These are phyloP conservation scores for Solanum chiquidenum DNA, from an alignment of 257 asterid genomes.

Conservation along the genomic window DNA sequence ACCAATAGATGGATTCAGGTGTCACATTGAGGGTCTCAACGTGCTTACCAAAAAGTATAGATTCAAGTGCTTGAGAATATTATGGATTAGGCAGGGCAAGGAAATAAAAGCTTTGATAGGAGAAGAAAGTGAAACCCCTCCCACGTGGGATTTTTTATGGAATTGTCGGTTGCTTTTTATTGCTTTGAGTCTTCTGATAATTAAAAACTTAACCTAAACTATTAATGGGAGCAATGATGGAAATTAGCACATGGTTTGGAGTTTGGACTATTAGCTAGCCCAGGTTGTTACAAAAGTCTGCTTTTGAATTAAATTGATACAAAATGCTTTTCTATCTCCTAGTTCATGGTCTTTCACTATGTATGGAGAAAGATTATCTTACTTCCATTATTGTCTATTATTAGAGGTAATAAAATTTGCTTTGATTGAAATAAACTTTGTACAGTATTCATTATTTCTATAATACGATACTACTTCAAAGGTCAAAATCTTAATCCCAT, in stretches of 20 bases:
- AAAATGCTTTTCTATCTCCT: background rate
- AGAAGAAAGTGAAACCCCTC: background rate
- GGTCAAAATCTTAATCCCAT: background rate
- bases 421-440: background rate
- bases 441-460: background rate
- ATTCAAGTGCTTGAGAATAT: background rate
- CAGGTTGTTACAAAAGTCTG: background rate
- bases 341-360: background rate
- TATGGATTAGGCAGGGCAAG: background rate
- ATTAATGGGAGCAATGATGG: background rate
- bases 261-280: background rate
- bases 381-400: background rate
- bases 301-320: background rate
- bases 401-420: background rate
- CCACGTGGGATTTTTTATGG: background rate
- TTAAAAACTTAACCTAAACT: background rate
- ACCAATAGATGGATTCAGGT: background rate
- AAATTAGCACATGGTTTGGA: background rate
- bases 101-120: background rate
- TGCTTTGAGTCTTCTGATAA: background rate
- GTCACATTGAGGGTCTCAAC: background rate
- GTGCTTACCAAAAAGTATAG: background rate
- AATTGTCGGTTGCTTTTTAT: background rate
- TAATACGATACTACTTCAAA: background rate
- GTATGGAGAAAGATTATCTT: background rate